Percentiles rank a stretch among this genome's conserved stretches.
Conservation (phyloP, 2,329 filamentous ascomycete species). For the Aulographum hederae region DNA sequence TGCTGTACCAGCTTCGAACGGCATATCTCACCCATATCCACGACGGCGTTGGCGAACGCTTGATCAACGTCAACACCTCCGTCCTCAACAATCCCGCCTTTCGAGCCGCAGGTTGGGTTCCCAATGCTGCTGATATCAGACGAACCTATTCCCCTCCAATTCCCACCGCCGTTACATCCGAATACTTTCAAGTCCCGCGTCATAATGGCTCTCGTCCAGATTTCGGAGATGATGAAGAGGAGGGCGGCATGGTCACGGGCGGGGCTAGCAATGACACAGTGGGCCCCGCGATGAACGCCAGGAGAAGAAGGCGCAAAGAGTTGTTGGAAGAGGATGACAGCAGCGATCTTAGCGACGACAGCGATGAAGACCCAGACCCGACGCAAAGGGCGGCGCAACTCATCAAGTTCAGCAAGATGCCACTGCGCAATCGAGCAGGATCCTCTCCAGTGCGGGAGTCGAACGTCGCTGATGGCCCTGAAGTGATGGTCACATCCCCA, state of each 20-base stretch:
- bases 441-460: slow-evolving; percentile 69
- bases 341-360: slow-evolving; percentile 70
- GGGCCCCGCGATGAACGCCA: slow-evolving; percentile 43
- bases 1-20: slow-evolving; percentile 65
- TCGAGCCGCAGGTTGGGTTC: slow-evolving; percentile 65
- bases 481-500: slow-evolving; percentile 37
- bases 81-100: slow-evolving; percentile 68
- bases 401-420: slow-evolving; percentile 95
- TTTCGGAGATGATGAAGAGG: slow-evolving; percentile 53
- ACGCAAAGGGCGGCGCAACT: slow-evolving; percentile 52
- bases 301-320: slow-evolving; percentile 49
- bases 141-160: slow-evolving; percentile 76
- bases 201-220: slow-evolving; percentile 46
- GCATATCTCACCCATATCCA: slow-evolving; percentile 65
- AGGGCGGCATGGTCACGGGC: slow-evolving; percentile 50
- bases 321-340: slow-evolving; percentile 65
- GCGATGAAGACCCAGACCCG: slow-evolving; percentile 53
- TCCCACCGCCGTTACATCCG: slow-evolving; percentile 61
- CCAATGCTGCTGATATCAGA: slow-evolving; percentile 58
- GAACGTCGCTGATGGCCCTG: slow-evolving; percentile 34
- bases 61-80: slow-evolving; percentile 63
- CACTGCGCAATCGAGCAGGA: slow-evolving; percentile 65
- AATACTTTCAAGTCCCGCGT: slow-evolving; percentile 61
- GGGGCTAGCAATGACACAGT: slow-evolving; percentile 47
- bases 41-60: slow-evolving; percentile 68